Conservation (phyloP, 306 rosid species). For the Prinsepia uniflora region DNA sequence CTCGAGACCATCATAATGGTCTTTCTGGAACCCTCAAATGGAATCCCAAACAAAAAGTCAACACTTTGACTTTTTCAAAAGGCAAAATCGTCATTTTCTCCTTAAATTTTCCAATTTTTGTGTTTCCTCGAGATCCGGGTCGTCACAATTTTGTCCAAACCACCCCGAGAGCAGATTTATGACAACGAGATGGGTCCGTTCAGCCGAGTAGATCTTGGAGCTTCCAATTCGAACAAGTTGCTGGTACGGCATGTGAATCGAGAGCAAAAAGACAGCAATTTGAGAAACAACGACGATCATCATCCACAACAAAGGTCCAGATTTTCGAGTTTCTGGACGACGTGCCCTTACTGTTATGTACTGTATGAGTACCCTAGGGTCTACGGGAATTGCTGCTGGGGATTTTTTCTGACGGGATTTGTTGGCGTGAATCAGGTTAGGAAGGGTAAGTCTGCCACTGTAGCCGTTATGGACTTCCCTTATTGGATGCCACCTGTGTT, state of each 20-base stretch:
- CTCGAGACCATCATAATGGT: too few species aligned
- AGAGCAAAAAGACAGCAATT: not conserved
- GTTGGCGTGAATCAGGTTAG: slow-evolving; percentile 28
- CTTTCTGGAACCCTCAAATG: too few species aligned
- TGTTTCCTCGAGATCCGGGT: too few species aligned
- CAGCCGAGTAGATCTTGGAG: slow-evolving; percentile 36
- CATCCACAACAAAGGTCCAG: slow-evolving; percentile 34
- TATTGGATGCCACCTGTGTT: slow-evolving; percentile 62
- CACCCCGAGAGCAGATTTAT: slow-evolving; percentile 42
- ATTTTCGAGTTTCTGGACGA: slow-evolving; percentile 71
- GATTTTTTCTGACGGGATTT: slow-evolving; percentile 68
- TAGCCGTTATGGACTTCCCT: slow-evolving; percentile 27
- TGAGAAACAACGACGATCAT: not conserved
- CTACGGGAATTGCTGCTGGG: slow-evolving; percentile 79
- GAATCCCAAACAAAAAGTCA: too few species aligned
- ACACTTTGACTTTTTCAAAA: too few species aligned
- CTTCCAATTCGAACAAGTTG: slow-evolving; percentile 25
- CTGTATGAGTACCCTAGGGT: slow-evolving; percentile 69
- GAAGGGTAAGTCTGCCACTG: slow-evolving; percentile 25
- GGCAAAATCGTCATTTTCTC: too few species aligned
- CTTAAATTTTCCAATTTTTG: too few species aligned
- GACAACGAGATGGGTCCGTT: slow-evolving; percentile 50
- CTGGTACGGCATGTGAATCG: slow-evolving; percentile 47
- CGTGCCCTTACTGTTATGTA: slow-evolving; percentile 82
- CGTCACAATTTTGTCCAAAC: slow-evolving; percentile 64